Percentiles rank a stretch among this genome's conserved stretches.
These are phyloP conservation scores for Breviolum minutum DNA, from an alignment of 73 alveolate genomes.

Conservation along the genomic window DNA sequence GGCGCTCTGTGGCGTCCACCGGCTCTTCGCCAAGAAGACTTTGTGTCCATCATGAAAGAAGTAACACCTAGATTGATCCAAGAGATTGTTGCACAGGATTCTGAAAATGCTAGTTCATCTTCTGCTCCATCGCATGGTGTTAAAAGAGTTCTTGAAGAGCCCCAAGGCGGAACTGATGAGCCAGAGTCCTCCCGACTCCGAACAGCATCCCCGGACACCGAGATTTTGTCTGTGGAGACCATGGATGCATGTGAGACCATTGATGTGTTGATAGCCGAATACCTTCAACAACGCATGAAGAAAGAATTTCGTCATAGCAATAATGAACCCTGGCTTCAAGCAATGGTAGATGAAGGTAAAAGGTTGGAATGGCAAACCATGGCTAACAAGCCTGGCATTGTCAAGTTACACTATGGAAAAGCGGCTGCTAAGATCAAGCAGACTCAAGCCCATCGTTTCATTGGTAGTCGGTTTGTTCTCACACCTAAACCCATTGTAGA, in stretches of 20 bases:
- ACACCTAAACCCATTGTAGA: background rate
- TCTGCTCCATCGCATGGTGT: background rate
- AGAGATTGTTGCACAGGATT: background rate
- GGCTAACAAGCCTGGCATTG: no score
- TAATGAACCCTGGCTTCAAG: background rate
- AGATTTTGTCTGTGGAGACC: background rate
- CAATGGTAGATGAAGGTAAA: background rate
- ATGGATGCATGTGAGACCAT: background rate
- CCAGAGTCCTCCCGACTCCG: background rate
- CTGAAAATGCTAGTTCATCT: background rate
- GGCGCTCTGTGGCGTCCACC: background rate
- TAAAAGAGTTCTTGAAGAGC: background rate
- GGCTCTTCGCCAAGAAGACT: no score
- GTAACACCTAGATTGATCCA: background rate
- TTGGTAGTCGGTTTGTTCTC: constrained; percentile 11
- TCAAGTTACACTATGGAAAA: background rate
- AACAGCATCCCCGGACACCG: background rate
- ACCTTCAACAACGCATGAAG: background rate
- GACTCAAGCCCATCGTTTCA: background rate
- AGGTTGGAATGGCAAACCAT: background rate
- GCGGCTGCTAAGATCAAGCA: background rate
- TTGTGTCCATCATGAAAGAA: background rate
- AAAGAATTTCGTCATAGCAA: background rate
- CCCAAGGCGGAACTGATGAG: background rate
- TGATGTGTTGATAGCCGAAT: background rate